Evolutionary conservation across 2,329 filamentous ascomycete genomes (phyloP).

Genomic region (Penicillium sp.): DNA sequence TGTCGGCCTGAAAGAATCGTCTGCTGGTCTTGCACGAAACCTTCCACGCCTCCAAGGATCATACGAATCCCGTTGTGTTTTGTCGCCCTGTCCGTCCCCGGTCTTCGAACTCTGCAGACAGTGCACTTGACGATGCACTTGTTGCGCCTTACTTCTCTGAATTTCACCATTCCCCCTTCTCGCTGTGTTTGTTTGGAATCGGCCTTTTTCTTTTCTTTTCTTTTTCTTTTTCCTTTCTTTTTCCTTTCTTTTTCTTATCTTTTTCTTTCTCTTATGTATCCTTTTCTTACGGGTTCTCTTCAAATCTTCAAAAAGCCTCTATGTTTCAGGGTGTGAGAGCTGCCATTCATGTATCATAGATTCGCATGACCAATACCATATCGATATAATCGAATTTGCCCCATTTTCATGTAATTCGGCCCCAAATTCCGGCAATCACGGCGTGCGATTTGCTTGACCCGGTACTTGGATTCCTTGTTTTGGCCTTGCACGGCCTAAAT

Average conservation of each 20-base stretch:
- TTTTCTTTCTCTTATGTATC: slow-evolving; percentile 19
- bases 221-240: slow-evolving; percentile 17
- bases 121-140: slow-evolving; percentile 20
- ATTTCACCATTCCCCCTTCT: slow-evolving; percentile 15
- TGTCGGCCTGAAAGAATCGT: slow-evolving; percentile 19
- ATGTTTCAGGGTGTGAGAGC: slow-evolving; percentile 16
- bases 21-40: slow-evolving; percentile 23
- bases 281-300: slow-evolving; percentile 23
- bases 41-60: slow-evolving; percentile 12
- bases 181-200: slow-evolving; percentile 18
- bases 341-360: slow-evolving; percentile 36
- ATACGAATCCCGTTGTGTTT: slow-evolving; percentile 4
- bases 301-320: slow-evolving; percentile 20
- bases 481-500: neutral
- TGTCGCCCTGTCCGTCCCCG: neutral
- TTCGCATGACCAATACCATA: slow-evolving; percentile 29
- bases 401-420: neutral
- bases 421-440: neutral
- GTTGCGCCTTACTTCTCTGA: slow-evolving; percentile 10
- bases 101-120: slow-evolving; percentile 2
- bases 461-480: neutral
- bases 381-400: slow-evolving; percentile 19
- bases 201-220: slow-evolving; percentile 19
- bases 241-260: slow-evolving; percentile 16
- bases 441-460: neutral